Conservation (phyloP, 371 early-diverging fungal genomes). For the Mortierella sp. region DNA sequence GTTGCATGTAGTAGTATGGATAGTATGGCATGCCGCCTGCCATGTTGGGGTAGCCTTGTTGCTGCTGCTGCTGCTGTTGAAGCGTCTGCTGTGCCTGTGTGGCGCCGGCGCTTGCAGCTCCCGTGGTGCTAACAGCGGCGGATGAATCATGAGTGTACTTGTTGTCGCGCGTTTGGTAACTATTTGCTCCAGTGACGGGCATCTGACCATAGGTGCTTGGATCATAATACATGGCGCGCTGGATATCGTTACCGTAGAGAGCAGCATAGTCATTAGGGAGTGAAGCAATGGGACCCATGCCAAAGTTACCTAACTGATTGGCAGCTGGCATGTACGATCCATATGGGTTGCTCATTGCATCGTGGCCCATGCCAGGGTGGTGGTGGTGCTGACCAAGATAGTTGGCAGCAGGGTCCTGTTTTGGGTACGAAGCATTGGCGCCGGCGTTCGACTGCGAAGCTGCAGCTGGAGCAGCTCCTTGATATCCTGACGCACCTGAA, state of each 20-base stretch:
- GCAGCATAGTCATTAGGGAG: conserved; percentile 70
- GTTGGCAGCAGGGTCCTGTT: conserved; percentile 42
- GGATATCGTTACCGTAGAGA: conserved; percentile 65
- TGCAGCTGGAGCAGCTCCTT: conserved; percentile 28
- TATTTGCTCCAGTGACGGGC: conserved; percentile 34
- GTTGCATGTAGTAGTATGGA: conserved; percentile 85
- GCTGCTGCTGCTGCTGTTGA: conserved; percentile 56
- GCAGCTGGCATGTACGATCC: conserved; percentile 70
- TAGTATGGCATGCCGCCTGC: conserved; percentile 67
- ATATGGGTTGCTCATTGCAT: conserved; percentile 70
- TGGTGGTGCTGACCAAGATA: conserved; percentile 48
- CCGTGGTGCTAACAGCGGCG: conserved; percentile 42
- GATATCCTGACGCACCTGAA: conserved; percentile 27
- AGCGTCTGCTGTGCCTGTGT: conserved; percentile 55
- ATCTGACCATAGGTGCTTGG: conserved; percentile 34
- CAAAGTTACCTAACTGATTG: conserved; percentile 73
- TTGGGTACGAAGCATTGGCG: conserved; percentile 29
- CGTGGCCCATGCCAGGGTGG: conserved; percentile 58
- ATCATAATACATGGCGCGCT: conserved; percentile 58
- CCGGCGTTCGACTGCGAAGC: conserved; percentile 24
- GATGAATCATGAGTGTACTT: conserved; percentile 46
- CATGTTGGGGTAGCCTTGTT: conserved; percentile 60
- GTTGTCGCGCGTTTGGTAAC: conserved; percentile 46
- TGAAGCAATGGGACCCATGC: conserved; percentile 77
- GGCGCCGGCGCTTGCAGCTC: conserved; percentile 46